These are phyloP conservation scores for Excoecaria cochinchinensis DNA, from an alignment of 345 rosid genomes.

Conservation along the genomic window DNA sequence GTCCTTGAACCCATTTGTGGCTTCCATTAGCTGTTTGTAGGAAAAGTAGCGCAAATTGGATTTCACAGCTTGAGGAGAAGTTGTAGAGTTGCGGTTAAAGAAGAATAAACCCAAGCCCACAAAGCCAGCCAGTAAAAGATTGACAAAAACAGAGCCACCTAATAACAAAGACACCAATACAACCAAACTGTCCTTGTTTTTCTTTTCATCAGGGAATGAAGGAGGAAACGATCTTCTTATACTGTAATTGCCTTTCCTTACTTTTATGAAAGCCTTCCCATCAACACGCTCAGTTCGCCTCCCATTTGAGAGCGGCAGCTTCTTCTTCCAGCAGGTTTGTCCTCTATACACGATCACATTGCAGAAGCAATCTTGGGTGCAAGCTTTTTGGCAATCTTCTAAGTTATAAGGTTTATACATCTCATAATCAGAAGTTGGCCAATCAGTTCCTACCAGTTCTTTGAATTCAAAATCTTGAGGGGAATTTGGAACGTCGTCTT, in stretches of 20 bases:
- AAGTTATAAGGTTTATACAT: not conserved
- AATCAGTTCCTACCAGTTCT: slow-evolving; percentile 20
- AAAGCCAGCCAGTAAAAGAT: slow-evolving; percentile 13
- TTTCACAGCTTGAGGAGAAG: not conserved
- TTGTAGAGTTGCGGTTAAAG: slow-evolving; percentile 6
- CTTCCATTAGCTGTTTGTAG: slow-evolving; percentile 32
- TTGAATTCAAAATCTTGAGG: slow-evolving; percentile 21
- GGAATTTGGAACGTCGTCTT: slow-evolving; percentile 17
- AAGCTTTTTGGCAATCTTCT: slow-evolving; percentile 34
- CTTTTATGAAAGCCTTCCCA: slow-evolving; percentile 27
- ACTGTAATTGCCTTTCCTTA: slow-evolving; percentile 5
- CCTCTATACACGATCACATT: slow-evolving; percentile 19
- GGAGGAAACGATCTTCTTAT: not conserved
- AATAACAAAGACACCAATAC: slow-evolving; percentile 15
- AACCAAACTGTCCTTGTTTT: not conserved
- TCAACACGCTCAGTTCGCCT: not conserved
- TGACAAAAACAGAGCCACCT: slow-evolving; percentile 29
- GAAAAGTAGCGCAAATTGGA: slow-evolving; percentile 29
- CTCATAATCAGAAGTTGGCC: slow-evolving; percentile 39
- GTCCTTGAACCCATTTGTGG: slow-evolving; percentile 42
- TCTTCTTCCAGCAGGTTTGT: slow-evolving; percentile 32
- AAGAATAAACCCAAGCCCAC: slow-evolving; percentile 13
- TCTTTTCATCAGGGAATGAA: not conserved
- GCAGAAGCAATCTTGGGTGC: slow-evolving; percentile 45
- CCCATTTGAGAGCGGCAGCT: slow-evolving; percentile 41